phyloP scores from a whole-genome alignment of 306 rosid species.

The Citrullus amarus region DNA sequence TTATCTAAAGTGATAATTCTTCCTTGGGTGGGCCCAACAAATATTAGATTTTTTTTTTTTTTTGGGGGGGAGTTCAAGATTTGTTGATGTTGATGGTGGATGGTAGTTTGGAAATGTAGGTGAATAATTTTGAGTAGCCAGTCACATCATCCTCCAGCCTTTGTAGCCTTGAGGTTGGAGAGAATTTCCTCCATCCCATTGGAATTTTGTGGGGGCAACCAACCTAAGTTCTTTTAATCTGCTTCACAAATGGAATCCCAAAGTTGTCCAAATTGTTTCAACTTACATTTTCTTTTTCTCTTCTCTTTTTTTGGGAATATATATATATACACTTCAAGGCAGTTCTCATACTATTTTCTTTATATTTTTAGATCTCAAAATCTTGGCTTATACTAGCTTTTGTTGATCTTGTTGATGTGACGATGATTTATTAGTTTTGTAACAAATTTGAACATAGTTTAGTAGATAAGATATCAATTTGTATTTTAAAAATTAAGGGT shows the following conservation, averaged over 20 bases:
- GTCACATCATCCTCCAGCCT: not conserved
- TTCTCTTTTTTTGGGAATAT: too few species aligned
- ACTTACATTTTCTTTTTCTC: too few species aligned
- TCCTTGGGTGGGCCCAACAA: not conserved
- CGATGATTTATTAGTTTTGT: too few species aligned
- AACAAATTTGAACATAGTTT: too few species aligned
- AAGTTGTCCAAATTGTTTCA: not conserved
- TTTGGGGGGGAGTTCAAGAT: too few species aligned
- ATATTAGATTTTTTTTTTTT: not conserved
- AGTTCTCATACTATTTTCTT: too few species aligned
- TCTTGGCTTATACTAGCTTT: too few species aligned
- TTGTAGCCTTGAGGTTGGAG: not conserved
- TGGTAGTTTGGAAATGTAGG: not conserved
- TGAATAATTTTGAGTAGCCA: not conserved
- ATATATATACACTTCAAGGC: too few species aligned
- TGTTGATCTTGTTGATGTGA: too few species aligned
- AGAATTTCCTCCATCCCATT: constrained; percentile 2
- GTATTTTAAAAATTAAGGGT: too few species aligned
- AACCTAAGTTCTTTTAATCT: not conserved
- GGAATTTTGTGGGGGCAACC: constrained; percentile 1
- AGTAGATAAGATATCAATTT: too few species aligned
- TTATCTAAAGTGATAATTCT: not conserved
- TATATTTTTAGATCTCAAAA: too few species aligned
- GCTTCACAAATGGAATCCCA: not conserved
- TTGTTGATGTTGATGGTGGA: not conserved